Conservation (phyloP, 768 basidiomycete species). For the Tubosaeta sp. region DNA sequence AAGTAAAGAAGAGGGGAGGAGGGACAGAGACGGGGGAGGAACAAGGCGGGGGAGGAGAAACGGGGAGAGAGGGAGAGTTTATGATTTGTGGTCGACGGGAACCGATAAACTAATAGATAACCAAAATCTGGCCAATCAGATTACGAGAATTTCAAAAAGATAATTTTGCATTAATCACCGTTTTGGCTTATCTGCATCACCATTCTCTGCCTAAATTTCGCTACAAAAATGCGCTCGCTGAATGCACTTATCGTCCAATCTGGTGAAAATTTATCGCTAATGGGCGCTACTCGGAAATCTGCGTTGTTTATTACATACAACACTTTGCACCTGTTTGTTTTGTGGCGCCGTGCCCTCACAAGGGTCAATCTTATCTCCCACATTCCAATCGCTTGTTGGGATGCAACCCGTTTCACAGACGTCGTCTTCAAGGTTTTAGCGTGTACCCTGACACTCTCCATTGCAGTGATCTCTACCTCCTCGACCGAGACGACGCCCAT, state of each 20-base stretch:
- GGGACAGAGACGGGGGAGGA: background rate
- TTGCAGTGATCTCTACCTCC: background rate
- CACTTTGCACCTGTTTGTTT: constrained; percentile 21
- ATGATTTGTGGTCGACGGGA: constrained; percentile 36
- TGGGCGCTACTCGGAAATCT: constrained; percentile 29
- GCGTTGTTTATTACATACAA: constrained; percentile 28
- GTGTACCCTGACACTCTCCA: background rate
- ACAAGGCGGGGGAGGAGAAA: constrained; percentile 17
- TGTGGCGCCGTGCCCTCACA: constrained; percentile 24
- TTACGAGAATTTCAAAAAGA: constrained; percentile 28
- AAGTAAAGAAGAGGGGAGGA: background rate
- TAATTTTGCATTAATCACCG: constrained; percentile 16
- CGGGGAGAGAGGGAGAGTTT: constrained; percentile 29
- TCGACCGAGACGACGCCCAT: constrained; percentile 3
- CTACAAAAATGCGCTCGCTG: constrained; percentile 1
- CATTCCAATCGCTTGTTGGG: background rate
- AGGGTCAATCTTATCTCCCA: constrained; percentile 33
- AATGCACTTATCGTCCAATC: constrained; percentile 5
- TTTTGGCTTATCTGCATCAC: constrained; percentile 2
- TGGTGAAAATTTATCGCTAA: constrained; percentile 28
- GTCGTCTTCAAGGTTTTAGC: constrained; percentile 14
- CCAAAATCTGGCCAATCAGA: constrained; percentile 34
- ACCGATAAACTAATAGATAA: constrained; percentile 36
- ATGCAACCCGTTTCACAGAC: background rate
- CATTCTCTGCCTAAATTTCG: background rate